These are phyloP conservation scores for Sphaerulina vaccinii DNA, from an alignment of 2,329 filamentous ascomycete species.

Conservation along the genomic window DNA sequence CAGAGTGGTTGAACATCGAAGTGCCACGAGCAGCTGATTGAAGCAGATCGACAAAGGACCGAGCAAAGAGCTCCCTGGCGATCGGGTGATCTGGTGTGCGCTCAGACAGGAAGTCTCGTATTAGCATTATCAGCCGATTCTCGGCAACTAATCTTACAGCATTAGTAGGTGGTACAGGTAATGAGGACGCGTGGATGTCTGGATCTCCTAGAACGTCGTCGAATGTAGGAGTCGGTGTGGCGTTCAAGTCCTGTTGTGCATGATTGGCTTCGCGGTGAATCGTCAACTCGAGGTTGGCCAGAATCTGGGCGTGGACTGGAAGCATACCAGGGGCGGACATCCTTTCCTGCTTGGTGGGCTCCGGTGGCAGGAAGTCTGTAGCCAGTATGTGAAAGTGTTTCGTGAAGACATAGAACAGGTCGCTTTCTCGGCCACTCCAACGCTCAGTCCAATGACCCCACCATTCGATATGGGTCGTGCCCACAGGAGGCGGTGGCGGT, in stretches of 20 bases:
- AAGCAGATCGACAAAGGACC: conserved; percentile 70
- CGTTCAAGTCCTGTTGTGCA: conserved; percentile 45
- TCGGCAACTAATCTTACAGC: conserved; percentile 80
- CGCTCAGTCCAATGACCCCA: conserved; percentile 78
- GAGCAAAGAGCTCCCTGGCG: conserved; percentile 69
- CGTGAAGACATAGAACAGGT: conserved; percentile 86
- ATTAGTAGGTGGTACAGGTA: conserved; percentile 65
- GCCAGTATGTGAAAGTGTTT: conserved; percentile 82
- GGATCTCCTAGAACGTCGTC: conserved; percentile 64
- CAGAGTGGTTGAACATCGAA: conserved; percentile 76
- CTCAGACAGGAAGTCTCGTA: conserved; percentile 75
- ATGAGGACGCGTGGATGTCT: conserved; percentile 65
- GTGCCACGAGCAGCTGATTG: conserved; percentile 73
- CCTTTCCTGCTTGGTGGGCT: conserved; percentile 55
- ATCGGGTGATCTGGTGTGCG: conserved; percentile 52
- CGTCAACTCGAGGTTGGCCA: conserved; percentile 76
- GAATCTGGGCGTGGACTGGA: conserved; percentile 76
- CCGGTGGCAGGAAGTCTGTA: conserved; percentile 57
- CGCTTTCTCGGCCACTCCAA: conserved; percentile 84
- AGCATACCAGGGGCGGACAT: conserved; percentile 73
- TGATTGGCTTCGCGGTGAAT: conserved; percentile 67
- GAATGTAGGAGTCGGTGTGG: conserved; percentile 56
- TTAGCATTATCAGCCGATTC: conserved; percentile 76
- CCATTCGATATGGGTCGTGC: conserved; percentile 75
- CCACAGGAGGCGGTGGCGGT: conserved; percentile 64